A percentile compares a stretch with the other conserved stretches of the same genome.
These are phyloP conservation scores for Cyanodermella asteris DNA, from an alignment of 2,329 filamentous ascomycete genomes.

Conservation along the genomic window DNA sequence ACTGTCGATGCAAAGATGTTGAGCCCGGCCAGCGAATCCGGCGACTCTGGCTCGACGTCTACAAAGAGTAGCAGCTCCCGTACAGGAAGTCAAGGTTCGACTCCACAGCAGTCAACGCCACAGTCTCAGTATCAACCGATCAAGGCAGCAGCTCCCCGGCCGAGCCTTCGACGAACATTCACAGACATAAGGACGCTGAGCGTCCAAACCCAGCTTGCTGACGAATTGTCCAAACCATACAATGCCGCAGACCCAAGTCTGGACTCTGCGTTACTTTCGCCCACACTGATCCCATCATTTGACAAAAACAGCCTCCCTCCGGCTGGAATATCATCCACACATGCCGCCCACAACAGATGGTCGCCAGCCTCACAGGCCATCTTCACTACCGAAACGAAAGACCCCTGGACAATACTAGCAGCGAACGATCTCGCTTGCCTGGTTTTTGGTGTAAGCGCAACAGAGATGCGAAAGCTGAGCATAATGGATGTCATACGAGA, in stretches of 20 bases:
- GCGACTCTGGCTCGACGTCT: slow-evolving; percentile 6
- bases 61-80: slow-evolving; percentile 4
- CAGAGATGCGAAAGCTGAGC: slow-evolving; percentile 81
- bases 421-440: slow-evolving; percentile 92
- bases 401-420: slow-evolving; percentile 87
- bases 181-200: slow-evolving; percentile 60
- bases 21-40: slow-evolving; percentile 1
- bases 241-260: slow-evolving; percentile 24
- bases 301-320: no score
- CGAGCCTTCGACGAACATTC: slow-evolving; percentile 62
- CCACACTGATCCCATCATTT: slow-evolving; percentile 13
- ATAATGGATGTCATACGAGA: slow-evolving; percentile 88
- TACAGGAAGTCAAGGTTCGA: slow-evolving; percentile 5
- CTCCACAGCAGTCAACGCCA: slow-evolving; percentile 3
- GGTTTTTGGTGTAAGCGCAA: slow-evolving; percentile 96
- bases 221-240: slow-evolving; percentile 69
- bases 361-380: slow-evolving; percentile 84
- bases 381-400: slow-evolving; percentile 78
- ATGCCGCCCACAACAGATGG: slow-evolving; percentile 78
- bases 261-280: slow-evolving; percentile 14
- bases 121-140: slow-evolving; percentile 5
- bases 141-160: slow-evolving; percentile 17
- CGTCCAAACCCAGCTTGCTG: slow-evolving; percentile 63
- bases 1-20: slow-evolving; percentile 6
- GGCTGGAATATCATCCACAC: no score